Evolutionary conservation across 2,329 filamentous ascomycete genomes (phyloP), one percentile per base, ranked within the genome.

Genomic region (Colletotrichum theobromicola): DNA sequence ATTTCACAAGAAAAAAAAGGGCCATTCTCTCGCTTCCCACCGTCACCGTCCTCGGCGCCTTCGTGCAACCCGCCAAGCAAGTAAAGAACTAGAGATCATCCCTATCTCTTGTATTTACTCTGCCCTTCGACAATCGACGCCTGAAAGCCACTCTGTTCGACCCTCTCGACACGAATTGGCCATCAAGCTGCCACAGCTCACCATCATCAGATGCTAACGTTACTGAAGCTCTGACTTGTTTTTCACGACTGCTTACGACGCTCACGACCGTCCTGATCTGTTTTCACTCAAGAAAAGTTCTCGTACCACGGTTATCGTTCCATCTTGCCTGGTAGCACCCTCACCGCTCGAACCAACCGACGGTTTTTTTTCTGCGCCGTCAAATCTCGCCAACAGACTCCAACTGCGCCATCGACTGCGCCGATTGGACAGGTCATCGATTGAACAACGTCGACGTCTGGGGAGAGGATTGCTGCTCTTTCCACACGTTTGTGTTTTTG

Each of bases 11-110:
- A 65, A 60, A 46, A 32, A 32, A 21, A 46, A 74, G 62, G 63
- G 68, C 62, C 68, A 74, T 72, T 72, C 72, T 70, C 68, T 75
- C 72, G 68, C 72, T 75, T 75, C 57, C 26, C n/a, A 75, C 64
- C 68, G 62, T 72, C 72, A 72, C 46, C 62, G 57, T 74, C 62
- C 68, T 75, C 68, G 62, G 72, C 62, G 57, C 62, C 62, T 58
- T 75, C 57, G 68, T 75, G 68, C 69, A 62, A 75, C 68, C 62
- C 26, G 58, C 42, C 68, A 58, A 67, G 62, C 69, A 32, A 67
- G 26, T 26, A 30, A 35, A 30, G 37, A 70, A 53, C 26, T 18
- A 34, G 35, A 74, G 34, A 55, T 21, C 21, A 32, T 35, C 28
- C 46, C 18, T 63, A 61, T 65, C 58, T 46, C 58, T 68, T 42